phyloP scores from a whole-genome alignment of 176 grass and related monocot species.

The Cenchrus fungigraminus region DNA sequence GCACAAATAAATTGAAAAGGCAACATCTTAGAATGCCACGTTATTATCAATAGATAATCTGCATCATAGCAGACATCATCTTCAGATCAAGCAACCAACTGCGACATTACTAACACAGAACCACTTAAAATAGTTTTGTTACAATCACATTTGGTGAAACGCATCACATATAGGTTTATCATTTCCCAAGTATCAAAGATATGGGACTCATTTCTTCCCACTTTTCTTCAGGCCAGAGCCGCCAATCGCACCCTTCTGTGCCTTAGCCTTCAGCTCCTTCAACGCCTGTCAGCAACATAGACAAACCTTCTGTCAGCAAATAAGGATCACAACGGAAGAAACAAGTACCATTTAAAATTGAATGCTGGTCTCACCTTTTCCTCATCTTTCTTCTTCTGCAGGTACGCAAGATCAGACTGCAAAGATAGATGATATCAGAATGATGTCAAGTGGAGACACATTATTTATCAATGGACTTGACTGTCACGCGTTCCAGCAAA shows the following conservation, averaged over 20 bases:
- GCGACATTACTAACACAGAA: conserved; percentile 14
- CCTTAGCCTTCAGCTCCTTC: conserved; percentile 87
- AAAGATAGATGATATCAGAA: conserved; percentile 20
- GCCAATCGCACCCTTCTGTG: conserved; percentile 85
- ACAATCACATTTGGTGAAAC: conserved; percentile 36
- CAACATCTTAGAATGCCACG: not conserved
- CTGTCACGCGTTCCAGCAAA: no score
- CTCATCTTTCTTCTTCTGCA: conserved; percentile 99
- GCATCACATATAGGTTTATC: conserved; percentile 28
- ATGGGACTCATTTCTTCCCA: conserved; percentile 76
- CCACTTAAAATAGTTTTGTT: conserved; percentile 24
- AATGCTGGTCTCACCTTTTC: conserved; percentile 51
- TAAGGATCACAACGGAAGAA: not conserved
- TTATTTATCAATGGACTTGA: no score
- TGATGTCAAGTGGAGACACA: not conserved
- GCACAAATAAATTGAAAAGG: not conserved
- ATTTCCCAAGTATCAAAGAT: not conserved
- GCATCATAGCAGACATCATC: conserved; percentile 35
- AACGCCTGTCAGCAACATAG: conserved; percentile 58
- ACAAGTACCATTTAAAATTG: not conserved
- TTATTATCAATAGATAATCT: conserved; percentile 30
- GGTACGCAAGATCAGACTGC: conserved; percentile 68
- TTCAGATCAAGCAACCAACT: conserved; percentile 39
- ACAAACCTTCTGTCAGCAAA: not conserved
- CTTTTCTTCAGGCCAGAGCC: conserved; percentile 97